phyloP scores from a whole-genome alignment of 192 early-diverging fungal genomes.

The Chytriomyces hyalinus region DNA sequence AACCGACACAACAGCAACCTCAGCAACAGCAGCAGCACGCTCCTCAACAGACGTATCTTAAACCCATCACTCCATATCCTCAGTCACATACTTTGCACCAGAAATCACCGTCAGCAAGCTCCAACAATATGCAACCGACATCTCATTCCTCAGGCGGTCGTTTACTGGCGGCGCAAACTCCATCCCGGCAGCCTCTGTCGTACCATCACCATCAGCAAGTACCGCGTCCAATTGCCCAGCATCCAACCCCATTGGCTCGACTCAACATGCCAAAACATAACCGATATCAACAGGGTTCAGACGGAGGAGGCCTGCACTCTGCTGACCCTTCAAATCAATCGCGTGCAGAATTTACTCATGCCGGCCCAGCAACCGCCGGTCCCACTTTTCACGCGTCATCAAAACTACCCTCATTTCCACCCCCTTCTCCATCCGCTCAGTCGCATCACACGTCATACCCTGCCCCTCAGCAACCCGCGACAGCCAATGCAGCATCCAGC shows the following conservation, averaged over 20 bases:
- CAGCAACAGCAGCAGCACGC: background rate
- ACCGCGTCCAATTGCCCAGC: background rate
- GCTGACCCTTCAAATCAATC: too few species aligned
- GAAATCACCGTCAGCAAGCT: background rate
- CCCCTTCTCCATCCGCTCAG: background rate
- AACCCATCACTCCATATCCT: background rate
- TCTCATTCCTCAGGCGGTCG: too few species aligned
- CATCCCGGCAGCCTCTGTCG: background rate
- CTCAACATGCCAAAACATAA: conserved; percentile 14
- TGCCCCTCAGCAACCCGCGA: background rate
- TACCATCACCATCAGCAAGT: conserved; percentile 1
- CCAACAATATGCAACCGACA: background rate
- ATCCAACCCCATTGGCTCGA: conserved; percentile 6
- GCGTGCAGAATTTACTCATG: too few species aligned
- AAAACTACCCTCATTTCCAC: background rate
- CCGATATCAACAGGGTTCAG: background rate
- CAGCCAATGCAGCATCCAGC: background rate
- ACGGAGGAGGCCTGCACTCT: background rate
- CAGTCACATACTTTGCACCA: too few species aligned
- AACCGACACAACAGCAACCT: background rate
- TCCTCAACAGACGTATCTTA: background rate
- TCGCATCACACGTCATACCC: background rate
- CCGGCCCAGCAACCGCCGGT: conserved; percentile 3
- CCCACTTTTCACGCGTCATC: background rate
- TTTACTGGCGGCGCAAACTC: too few species aligned